Base-by-base conservation (phyloP, 1,284 basidiomycete species). In the Papiliotrema nemorosa region DNA sequence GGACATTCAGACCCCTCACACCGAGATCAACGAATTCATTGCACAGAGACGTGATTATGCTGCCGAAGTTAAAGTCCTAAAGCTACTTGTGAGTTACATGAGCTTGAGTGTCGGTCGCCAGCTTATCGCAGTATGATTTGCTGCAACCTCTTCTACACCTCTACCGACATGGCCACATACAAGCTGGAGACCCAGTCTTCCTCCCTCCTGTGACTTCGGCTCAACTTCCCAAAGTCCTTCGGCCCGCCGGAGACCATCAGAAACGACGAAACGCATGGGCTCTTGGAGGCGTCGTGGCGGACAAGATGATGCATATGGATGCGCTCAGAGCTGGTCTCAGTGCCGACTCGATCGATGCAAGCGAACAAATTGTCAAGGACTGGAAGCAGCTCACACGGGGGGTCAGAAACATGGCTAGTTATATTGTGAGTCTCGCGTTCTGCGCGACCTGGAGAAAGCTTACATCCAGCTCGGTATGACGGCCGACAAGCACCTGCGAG, bases 81-180 rank as follows among this genome's bases (percentile, higher is more conserved):
- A 64, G 44, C 54, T 66, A 4, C 51, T 70, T 29, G 70, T 70
- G 22, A 51, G 66, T 59, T 18, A 13, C 3, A 5, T 20, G 18
- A 4, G 5, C 13, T 5, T 36, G n/a, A n/a, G 4, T 22, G 5
- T 16, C 5, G 31, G n/a, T 22, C 18, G 44, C 55, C n/a, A n/a
- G 44, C 41, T 46, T 20, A 24, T 1, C 14, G 25, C 53, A 72
- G 69, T 68, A 62, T 24, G 64, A 71, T 10, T 63, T 73, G 3
- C 50, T 73, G 12, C 53, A 49, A 16, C 67, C 70, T 1, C 56
- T 71, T 0, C 50, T 73, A 1, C 57, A 58, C 14, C 57, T 71
- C 3, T 70, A 71, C 47, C 60, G 67, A 2, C 63, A 71, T 25
- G 70, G 67, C 1, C 69, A 71, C 31, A 71, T 73, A 12, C 70